Percentiles rank a stretch among this genome's conserved stretches.
phyloP scores from a whole-genome alignment of 257 asterid genomes.

The Gentiana straminea region DNA sequence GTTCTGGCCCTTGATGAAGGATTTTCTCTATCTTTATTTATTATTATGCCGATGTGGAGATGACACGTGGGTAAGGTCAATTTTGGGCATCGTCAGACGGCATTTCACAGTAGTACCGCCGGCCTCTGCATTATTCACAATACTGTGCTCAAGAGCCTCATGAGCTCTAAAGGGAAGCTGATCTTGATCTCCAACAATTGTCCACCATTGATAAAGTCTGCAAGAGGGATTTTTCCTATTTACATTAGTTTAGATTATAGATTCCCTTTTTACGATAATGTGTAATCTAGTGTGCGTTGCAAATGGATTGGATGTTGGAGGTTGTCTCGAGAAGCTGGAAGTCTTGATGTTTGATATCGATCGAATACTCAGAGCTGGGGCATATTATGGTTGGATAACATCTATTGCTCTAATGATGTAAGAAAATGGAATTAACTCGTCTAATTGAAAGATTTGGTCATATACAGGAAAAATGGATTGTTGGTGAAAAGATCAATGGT shows the following conservation, averaged over 20 bases:
- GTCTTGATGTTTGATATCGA: slow-evolving; percentile 85
- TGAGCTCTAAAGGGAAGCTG: no score
- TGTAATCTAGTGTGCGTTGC: slow-evolving; percentile 60
- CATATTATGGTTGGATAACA: slow-evolving; percentile 73
- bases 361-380: slow-evolving; percentile 69
- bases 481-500: slow-evolving; percentile 64
- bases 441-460: slow-evolving; percentile 71
- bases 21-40: no score
- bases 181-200: no score
- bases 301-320: slow-evolving; percentile 55
- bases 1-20: no score
- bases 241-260: slow-evolving; percentile 70
- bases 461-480: slow-evolving; percentile 81
- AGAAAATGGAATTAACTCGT: slow-evolving; percentile 48
- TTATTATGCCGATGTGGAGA: no score
- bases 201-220: slow-evolving; percentile 11
- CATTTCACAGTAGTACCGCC: no score
- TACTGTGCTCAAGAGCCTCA: no score
- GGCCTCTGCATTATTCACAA: no score
- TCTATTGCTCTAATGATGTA: slow-evolving; percentile 54
- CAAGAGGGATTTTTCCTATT: slow-evolving; percentile 80
- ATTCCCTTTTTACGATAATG: slow-evolving; percentile 59
- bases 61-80: no score
- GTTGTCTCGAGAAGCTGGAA: slow-evolving; percentile 59
- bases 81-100: no score